Base-by-base conservation (phyloP, 73 alveolate species). In the Paramecium bursaria region DNA sequence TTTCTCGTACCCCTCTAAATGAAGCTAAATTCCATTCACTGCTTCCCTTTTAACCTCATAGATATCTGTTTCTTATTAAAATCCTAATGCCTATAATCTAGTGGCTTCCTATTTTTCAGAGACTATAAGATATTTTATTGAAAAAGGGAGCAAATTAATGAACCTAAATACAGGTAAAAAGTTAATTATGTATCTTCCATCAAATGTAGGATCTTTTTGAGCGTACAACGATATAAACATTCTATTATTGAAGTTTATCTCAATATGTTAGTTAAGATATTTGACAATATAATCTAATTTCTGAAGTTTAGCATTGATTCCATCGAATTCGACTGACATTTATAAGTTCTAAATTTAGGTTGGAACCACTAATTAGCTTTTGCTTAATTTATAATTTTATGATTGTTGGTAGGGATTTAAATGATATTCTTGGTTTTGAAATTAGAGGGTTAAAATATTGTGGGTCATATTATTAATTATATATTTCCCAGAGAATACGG, bases 81-180 rank as follows among this genome's bases (percentile, higher is more conserved):
- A 57, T 57, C 33, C 5, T 1, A 57, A 17, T 1, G 76, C 51
- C 15, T 57, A 17, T 29, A 57, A 10, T 57, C 11, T 57, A 2
- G 0, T 23, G 17, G 7, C 49, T n/a, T 57, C 76, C 14, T 50
- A 48, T 10, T 27, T 57, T 30, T 57, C 76, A 57, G 27, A 57
- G 19, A 57, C 27, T 57, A 42, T 30, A 26, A 10, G 17, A 11
- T 30, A 17, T 0, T 30, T 57, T 9, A 57, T 42, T 9, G 76
- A 27, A 30, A 57, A 57, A 30, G 76, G 76, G 9, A 57, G 15
- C 3, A 57, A 57, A 57, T 57, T 57, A 5, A 30, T 30, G 2
- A 57, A 57, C 33, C 76, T 26, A 10, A 57, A 57, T 30, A 30
- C 33, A 23, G 76, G 76, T 57, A 30, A 29, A 1, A 57, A 19